These are phyloP conservation scores for Xylaria cubensis DNA, from an alignment of 495 filamentous ascomycete genomes.

Conservation along the genomic window DNA sequence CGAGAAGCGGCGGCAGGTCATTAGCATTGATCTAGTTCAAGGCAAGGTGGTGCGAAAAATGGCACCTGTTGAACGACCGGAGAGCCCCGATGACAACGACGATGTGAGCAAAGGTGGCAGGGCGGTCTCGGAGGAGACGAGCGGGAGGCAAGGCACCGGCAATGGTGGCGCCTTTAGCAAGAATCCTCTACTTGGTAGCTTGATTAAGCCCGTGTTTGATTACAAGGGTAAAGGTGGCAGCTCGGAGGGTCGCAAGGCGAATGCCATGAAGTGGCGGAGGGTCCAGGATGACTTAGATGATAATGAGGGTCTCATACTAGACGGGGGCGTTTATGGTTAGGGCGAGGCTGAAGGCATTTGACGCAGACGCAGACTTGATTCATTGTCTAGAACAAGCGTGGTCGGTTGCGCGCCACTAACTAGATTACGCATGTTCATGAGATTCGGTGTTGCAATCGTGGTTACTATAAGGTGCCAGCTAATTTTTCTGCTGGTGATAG, in stretches of 20 bases:
- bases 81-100: constrained; percentile 56
- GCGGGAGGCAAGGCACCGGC: constrained; percentile 35
- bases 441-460: no score
- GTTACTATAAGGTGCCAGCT: no score
- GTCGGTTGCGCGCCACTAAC: neutral
- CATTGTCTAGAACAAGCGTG: neutral
- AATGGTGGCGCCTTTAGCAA: constrained; percentile 72
- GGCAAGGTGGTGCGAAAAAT: constrained; percentile 79
- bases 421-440: no score
- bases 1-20: constrained; percentile 87
- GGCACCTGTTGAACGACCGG: constrained; percentile 62
- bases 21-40: constrained; percentile 82
- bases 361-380: neutral
- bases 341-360: constrained; percentile 29
- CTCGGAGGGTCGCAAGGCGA: constrained; percentile 47
- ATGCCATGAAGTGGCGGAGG: constrained; percentile 74
- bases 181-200: constrained; percentile 81
- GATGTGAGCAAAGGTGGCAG: constrained; percentile 43
- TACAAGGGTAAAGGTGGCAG: constrained; percentile 53
- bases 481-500: neutral
- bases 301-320: constrained; percentile 90
- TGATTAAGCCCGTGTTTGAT: constrained; percentile 81
- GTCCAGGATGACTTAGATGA: constrained; percentile 92
- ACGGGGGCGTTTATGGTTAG: constrained; percentile 76
- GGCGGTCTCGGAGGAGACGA: constrained; percentile 32